Conservation (phyloP, 805 yeast species). For the Starmerella khaoyaiensis region DNA sequence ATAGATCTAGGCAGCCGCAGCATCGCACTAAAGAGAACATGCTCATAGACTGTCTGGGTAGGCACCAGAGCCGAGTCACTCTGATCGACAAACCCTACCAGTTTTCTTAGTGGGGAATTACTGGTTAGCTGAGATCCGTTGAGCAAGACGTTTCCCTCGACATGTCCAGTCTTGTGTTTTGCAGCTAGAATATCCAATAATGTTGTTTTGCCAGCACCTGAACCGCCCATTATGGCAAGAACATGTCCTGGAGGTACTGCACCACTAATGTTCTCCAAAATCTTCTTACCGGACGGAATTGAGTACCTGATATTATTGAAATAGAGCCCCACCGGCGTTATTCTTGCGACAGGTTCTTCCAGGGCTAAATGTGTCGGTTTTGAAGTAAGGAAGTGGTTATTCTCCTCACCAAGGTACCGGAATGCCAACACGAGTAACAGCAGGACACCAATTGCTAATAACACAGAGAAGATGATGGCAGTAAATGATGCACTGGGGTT, state of each 20-base stretch:
- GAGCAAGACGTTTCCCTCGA: constrained; percentile 54
- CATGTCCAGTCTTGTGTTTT: constrained; percentile 64
- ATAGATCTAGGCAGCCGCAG: constrained; percentile 71
- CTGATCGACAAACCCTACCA: constrained; percentile 92
- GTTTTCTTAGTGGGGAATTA: constrained; percentile 32
- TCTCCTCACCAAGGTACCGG: constrained; percentile 2
- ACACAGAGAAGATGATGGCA: constrained; percentile 20
- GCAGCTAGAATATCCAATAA: constrained; percentile 81
- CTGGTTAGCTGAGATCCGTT: constrained; percentile 41
- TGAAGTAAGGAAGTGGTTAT: not conserved
- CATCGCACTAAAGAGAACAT: constrained; percentile 83
- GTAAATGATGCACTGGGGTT: constrained; percentile 24
- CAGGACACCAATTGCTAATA: constrained; percentile 18
- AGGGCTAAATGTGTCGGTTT: constrained; percentile 9
- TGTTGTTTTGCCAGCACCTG: constrained; percentile 97
- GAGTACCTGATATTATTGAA: constrained; percentile 59
- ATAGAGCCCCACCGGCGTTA: constrained; percentile 51
- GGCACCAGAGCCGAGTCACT: constrained; percentile 74
- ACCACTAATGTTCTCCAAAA: constrained; percentile 59
- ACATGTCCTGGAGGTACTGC: constrained; percentile 76
- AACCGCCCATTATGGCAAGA: constrained; percentile 94
- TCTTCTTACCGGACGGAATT: constrained; percentile 36
- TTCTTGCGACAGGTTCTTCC: constrained; percentile 14
- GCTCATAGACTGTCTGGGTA: constrained; percentile 89
- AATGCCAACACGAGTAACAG: constrained; percentile 8